Conservation (phyloP, 2,329 filamentous ascomycete species). For the Pestalotiopsis sp. region DNA sequence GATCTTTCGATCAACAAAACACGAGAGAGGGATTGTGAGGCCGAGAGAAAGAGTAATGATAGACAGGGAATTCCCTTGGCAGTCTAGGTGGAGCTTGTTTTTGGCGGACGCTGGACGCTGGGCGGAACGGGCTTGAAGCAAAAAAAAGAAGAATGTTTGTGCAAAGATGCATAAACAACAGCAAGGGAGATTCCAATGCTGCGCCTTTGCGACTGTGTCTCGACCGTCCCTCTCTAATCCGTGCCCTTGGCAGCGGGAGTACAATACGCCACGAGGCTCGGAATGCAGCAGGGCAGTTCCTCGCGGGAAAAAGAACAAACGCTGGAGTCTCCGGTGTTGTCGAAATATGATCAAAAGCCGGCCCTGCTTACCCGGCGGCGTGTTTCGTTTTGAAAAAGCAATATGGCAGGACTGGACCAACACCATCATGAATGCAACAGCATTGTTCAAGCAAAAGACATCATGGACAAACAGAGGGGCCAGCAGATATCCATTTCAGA, state of each 20-base stretch:
- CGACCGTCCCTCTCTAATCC: slow-evolving; percentile 26
- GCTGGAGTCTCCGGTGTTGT: neutral
- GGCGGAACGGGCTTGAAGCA: slow-evolving; percentile 21
- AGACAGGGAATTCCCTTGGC: slow-evolving; percentile 16
- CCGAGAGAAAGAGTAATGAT: slow-evolving; percentile 9
- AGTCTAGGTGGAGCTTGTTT: neutral
- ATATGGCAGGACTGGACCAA: neutral
- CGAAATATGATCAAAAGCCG: slow-evolving; percentile 1
- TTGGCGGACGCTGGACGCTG: neutral
- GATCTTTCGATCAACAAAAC: slow-evolving; percentile 14
- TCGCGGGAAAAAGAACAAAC: slow-evolving; percentile 8
- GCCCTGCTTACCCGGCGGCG: slow-evolving; percentile 1
- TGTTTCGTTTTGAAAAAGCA: neutral
- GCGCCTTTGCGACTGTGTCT: slow-evolving; percentile 16
- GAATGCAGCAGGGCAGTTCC: slow-evolving; percentile 7
- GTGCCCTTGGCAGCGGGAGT: slow-evolving; percentile 24
- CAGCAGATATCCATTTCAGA: neutral
- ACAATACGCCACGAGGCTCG: slow-evolving; percentile 13
- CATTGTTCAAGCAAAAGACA: neutral
- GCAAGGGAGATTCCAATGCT: slow-evolving; percentile 31
- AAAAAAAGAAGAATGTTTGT: slow-evolving; percentile 25
- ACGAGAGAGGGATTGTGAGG: slow-evolving; percentile 12
- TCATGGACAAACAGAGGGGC: neutral
- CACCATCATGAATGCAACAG: neutral
- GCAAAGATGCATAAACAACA: slow-evolving; percentile 32